Conservation (phyloP, 75 land plant species). For the Cunninghamia lanceolata region DNA sequence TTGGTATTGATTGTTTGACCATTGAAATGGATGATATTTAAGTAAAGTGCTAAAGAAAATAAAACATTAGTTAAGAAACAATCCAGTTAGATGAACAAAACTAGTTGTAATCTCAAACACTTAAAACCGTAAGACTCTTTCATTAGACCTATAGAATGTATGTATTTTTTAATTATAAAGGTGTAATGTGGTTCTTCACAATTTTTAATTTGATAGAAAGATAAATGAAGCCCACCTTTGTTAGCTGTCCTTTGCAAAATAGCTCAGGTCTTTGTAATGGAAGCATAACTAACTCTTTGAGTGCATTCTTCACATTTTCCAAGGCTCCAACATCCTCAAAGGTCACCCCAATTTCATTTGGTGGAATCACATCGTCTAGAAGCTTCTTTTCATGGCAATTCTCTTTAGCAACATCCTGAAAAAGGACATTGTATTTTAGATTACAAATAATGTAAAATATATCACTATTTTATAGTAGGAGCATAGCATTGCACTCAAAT, state of each 20-base stretch:
- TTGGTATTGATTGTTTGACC: too few species aligned
- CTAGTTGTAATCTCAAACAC: too few species aligned
- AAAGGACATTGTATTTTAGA: background rate
- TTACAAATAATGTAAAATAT: background rate
- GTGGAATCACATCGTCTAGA: constrained; percentile 31
- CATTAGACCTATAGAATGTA: background rate
- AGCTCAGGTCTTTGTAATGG: constrained; percentile 45
- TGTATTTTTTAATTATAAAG: background rate
- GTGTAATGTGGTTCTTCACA: background rate
- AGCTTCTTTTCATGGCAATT: constrained; percentile 30
- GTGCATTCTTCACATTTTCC: constrained; percentile 34
- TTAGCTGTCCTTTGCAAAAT: constrained; percentile 32
- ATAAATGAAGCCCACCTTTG: constrained; percentile 14
- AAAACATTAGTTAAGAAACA: too few species aligned
- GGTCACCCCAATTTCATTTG: constrained; percentile 36
- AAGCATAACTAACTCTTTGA: constrained; percentile 45
- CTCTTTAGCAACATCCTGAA: constrained; percentile 24
- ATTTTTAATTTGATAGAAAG: background rate
- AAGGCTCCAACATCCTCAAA: constrained; percentile 42
- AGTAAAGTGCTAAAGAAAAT: too few species aligned
- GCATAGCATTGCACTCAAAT: background rate
- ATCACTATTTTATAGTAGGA: background rate
- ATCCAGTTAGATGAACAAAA: too few species aligned
- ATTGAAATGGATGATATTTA: too few species aligned
- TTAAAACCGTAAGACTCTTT: too few species aligned